Conservation (phyloP, 768 basidiomycete genomes). For the Porpolomopsis calyptriformis region DNA sequence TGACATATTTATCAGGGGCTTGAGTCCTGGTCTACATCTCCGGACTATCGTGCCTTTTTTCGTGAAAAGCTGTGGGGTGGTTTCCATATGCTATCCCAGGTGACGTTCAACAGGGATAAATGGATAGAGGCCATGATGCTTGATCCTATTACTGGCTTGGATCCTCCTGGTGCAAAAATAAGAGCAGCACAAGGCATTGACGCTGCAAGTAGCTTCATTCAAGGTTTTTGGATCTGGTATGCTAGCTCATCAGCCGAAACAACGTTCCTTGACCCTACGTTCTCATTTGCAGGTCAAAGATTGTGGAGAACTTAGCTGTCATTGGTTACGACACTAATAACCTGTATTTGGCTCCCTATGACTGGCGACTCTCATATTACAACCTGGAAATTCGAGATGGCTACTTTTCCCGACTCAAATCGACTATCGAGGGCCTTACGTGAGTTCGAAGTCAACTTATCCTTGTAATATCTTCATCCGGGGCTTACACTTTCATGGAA, state of each 20-base stretch:
- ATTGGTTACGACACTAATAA: constrained; percentile 91
- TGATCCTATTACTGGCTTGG: constrained; percentile 84
- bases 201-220: constrained; percentile 76
- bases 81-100: constrained; percentile 74
- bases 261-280: background rate
- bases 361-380: constrained; percentile 81
- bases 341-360: constrained; percentile 74
- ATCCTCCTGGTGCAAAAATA: constrained; percentile 76
- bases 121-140: constrained; percentile 91
- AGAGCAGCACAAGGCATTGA: constrained; percentile 88
- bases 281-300: constrained; percentile 57
- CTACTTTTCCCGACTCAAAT: constrained; percentile 77
- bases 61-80: constrained; percentile 80
- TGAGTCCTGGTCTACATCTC: constrained; percentile 88
- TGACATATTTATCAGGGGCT: constrained; percentile 46
- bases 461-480: background rate
- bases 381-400: constrained; percentile 90
- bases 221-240: constrained; percentile 93
- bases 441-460: constrained; percentile 20
- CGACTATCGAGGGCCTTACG: constrained; percentile 72
- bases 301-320: constrained; percentile 89
- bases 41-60: constrained; percentile 81
- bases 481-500: no score
- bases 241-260: constrained; percentile 10
- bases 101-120: constrained; percentile 70